Evolutionary conservation across 257 asterid genomes (phyloP), one percentile per base, ranked within the genome.

Genomic region (Primulina tabacum): DNA sequence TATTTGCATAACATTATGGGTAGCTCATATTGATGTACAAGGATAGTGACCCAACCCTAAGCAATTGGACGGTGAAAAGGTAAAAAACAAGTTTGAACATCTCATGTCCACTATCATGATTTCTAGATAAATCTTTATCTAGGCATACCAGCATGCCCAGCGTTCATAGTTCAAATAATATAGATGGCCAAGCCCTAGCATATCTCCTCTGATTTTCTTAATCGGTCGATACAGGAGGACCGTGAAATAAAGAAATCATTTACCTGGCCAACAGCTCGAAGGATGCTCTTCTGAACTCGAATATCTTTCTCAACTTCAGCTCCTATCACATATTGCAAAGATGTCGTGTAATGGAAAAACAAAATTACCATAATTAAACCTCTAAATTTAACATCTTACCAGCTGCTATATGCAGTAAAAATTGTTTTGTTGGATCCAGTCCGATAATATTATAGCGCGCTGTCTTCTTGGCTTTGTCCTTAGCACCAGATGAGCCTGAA

Each of bases 201-300:
- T 50, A 50, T 50, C 57, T 16, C 57, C 17, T 14, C 12, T 50
- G 20, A 50, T 50, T 50, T 50, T 3, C 57, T 50, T 50, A 17
- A 1, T 50, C 37, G 5, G 61, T 35, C 72, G 29, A 63, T 34
- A 56, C 60, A 8, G 5, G 61, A 68, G 37, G 66, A 77, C 68
- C 16, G 21, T 16, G 11, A 71, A 59, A 60, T 35, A 71, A 29
- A 71, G 61, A 73, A 71, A 9, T 65, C 29, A n/a, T 40, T 20
- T 78, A 94, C 97, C 96, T 88, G 89, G 75, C 92, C 96, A 64
- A 83, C 97, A 72, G 92, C 97, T 72, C 89, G 92, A 73, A 91
- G 89, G 70, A 89, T 94, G 86, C 86, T 94, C 78, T 86, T 91
- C 83, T 84, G 93, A 69, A 88, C 95, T 66, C 97, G 88, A 50